These are phyloP conservation scores for Zea mays DNA, from an alignment of 176 grass and related monocot genomes.

Conservation along the genomic window Zm-B73-REFERENCE-NAM-5.0 NC_050103.1:30073501-30074000, in stretches of 20 bases:
- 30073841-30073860: no score
- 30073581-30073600: slow-evolving; percentile 48
- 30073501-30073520: slow-evolving; percentile 39
- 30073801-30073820: slow-evolving; percentile 56
- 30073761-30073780: slow-evolving; percentile 67
- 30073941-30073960: no score
- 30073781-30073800: slow-evolving; percentile 69
- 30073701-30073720: slow-evolving; percentile 66
- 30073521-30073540: slow-evolving; percentile 27
- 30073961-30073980: neutral
- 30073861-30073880: neutral
- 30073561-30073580: slow-evolving; percentile 57
- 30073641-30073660: slow-evolving; percentile 59
- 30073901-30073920: neutral
- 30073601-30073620: slow-evolving; percentile 64
- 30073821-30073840: neutral
- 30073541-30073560: slow-evolving; percentile 65
- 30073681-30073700: slow-evolving; percentile 56
- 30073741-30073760: slow-evolving; percentile 57
- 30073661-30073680: slow-evolving; percentile 79
- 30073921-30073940: neutral
- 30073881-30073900: neutral
- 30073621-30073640: slow-evolving; percentile 54
- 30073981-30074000: neutral
- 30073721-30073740: slow-evolving; percentile 64